Evolutionary conservation across 78 protist genomes (phyloP).

Genomic region (Tieghemostelium lacteum): DNA sequence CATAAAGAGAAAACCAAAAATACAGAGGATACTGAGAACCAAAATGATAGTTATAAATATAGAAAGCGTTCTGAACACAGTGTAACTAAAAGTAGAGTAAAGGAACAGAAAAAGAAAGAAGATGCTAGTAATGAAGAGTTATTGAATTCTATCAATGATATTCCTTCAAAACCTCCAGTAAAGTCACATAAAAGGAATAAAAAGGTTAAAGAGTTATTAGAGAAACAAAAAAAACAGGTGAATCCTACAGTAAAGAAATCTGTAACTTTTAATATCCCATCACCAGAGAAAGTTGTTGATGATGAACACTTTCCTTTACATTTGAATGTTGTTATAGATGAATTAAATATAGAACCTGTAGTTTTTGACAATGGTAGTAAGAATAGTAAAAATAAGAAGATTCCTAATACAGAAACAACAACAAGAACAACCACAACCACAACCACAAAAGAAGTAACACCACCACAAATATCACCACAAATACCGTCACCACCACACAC

Average conservation of each 20-base stretch:
- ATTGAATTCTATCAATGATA: not conserved
- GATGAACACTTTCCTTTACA: not conserved
- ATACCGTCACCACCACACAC: too few species aligned
- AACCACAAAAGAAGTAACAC: too few species aligned
- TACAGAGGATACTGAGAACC: not conserved
- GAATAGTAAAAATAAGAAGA: not conserved
- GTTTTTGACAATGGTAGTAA: too few species aligned
- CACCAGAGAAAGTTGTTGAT: not conserved
- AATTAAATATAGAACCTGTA: not conserved
- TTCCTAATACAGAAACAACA: not conserved
- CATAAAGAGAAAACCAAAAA: not conserved
- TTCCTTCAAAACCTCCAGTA: not conserved
- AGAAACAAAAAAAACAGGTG: not conserved
- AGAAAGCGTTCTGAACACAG: not conserved
- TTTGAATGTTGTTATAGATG: too few species aligned
- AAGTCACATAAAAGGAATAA: not conserved
- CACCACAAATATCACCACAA: not conserved
- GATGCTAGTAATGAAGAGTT: not conserved
- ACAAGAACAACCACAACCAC: too few species aligned
- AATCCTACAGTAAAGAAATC: not conserved
- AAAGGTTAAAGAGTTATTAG: not conserved
- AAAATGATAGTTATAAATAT: not conserved
- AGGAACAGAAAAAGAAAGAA: not conserved
- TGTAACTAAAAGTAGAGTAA: not conserved
- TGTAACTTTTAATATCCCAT: not conserved